phyloP scores from a whole-genome alignment of 371 early-diverging fungal species.

The Phascolomyces articulosus region DNA sequence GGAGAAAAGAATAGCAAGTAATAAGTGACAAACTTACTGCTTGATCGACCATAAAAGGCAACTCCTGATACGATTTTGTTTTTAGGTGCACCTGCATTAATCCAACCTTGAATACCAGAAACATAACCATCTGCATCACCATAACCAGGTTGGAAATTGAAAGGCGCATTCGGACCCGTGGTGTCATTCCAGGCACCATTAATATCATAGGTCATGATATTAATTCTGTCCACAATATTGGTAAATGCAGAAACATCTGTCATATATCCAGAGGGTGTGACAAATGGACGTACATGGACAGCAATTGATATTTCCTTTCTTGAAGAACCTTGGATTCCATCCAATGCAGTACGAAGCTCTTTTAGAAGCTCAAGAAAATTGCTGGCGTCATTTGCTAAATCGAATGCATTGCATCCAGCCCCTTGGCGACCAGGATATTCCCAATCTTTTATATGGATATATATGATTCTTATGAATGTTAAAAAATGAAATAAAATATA shows the following conservation, averaged over 20 bases:
- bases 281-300: conserved; percentile 54
- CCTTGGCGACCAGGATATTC: conserved; percentile 63
- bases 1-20: neutral
- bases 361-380: conserved; percentile 50
- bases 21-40: conserved; percentile 22
- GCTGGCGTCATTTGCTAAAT: conserved; percentile 42
- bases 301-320: conserved; percentile 59
- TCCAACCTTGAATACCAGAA: conserved; percentile 58
- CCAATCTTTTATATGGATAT: conserved; percentile 45
- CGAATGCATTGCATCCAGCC: conserved; percentile 52
- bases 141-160: conserved; percentile 27
- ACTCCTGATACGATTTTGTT: conserved; percentile 64
- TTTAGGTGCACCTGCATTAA: conserved; percentile 56
- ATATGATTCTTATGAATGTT: neutral
- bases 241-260: conserved; percentile 58
- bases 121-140: conserved; percentile 36
- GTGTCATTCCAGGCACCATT: conserved; percentile 58
- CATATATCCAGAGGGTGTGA: conserved; percentile 41
- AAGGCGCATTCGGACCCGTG: conserved; percentile 61
- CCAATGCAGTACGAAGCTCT: conserved; percentile 61
- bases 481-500: too few species aligned
- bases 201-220: conserved; percentile 61
- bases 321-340: conserved; percentile 31
- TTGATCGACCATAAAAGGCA: conserved; percentile 69
- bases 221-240: conserved; percentile 60